Conservation (phyloP, 345 rosid species). For the Euclidium syriacum region DNA sequence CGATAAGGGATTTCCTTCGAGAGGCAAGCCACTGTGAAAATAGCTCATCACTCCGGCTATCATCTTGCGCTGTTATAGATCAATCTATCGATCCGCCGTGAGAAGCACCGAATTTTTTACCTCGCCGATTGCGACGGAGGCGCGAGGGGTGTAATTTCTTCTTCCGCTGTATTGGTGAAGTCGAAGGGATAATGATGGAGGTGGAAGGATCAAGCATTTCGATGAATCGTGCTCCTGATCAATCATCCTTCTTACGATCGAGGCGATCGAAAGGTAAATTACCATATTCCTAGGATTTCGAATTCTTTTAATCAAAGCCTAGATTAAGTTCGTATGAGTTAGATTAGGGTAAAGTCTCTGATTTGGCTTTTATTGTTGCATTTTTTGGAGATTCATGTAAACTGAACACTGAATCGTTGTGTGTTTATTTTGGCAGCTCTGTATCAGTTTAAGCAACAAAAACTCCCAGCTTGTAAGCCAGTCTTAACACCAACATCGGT, state of each 20-base stretch:
- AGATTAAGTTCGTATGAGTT: neutral
- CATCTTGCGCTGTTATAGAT: neutral
- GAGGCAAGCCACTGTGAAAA: no score
- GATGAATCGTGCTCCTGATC: conserved; percentile 21
- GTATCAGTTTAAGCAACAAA: conserved; percentile 63
- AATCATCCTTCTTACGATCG: conserved; percentile 31
- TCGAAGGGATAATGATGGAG: conserved; percentile 34
- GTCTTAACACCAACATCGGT: conserved; percentile 73
- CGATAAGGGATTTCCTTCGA: no score
- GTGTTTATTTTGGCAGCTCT: conserved; percentile 37
- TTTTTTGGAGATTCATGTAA: neutral
- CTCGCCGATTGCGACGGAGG: neutral
- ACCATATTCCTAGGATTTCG: neutral
- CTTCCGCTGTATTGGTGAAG: conserved; percentile 12
- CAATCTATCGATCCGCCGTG: conserved; percentile 10
- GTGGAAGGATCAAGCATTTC: conserved; percentile 33
- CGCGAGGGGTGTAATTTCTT: neutral
- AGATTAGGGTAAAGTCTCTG: neutral
- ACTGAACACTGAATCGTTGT: neutral
- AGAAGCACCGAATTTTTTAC: neutral
- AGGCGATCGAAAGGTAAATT: conserved; percentile 36
- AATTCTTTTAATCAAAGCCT: neutral
- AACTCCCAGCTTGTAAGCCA: conserved; percentile 87
- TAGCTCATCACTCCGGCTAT: no score
- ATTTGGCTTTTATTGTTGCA: neutral